These are phyloP conservation scores for Porcisia hertigi DNA, from an alignment of 208 protist genomes.

Conservation along the genomic window DNA sequence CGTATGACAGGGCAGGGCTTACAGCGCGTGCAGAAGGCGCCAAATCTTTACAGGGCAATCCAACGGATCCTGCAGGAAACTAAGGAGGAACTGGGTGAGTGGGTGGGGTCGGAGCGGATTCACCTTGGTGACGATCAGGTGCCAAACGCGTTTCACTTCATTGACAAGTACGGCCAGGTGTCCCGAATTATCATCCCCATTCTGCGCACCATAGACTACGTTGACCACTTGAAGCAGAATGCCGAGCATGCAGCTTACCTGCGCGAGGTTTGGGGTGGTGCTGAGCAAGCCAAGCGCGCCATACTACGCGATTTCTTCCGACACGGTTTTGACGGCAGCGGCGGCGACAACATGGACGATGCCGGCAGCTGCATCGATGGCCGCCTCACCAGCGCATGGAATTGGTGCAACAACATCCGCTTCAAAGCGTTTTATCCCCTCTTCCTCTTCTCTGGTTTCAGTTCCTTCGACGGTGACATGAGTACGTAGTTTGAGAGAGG, in stretches of 20 bases:
- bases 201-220: slow-evolving; percentile 76
- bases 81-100: slow-evolving; percentile 88
- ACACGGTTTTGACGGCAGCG: slow-evolving; percentile 95
- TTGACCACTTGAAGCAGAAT: slow-evolving; percentile 77
- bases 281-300: slow-evolving; percentile 62
- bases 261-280: slow-evolving; percentile 71
- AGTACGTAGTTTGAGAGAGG: slow-evolving; percentile 69
- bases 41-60: slow-evolving; percentile 88
- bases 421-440: slow-evolving; percentile 96
- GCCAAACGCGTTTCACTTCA: slow-evolving; percentile 98
- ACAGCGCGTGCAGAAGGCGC: slow-evolving; percentile 94
- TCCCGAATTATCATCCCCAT: slow-evolving; percentile 97
- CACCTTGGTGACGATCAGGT: slow-evolving; percentile 98
- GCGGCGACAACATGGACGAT: slow-evolving; percentile 97
- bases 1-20: slow-evolving; percentile 94
- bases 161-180: slow-evolving; percentile 98
- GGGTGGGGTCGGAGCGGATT: slow-evolving; percentile 93
- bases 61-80: slow-evolving; percentile 80
- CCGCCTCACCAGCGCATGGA: slow-evolving; percentile 97
- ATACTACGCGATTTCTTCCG: slow-evolving; percentile 97
- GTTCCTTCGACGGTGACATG: slow-evolving; percentile 97
- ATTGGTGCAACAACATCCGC: slow-evolving; percentile 96
- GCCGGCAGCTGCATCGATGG: slow-evolving; percentile 98
- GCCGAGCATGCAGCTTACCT: slow-evolving; percentile 76
- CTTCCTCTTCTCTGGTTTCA: slow-evolving; percentile 96